Evolutionary conservation across 139 green algal genomes (phyloP).

Genomic region (Micromonas pusilla): DNA sequence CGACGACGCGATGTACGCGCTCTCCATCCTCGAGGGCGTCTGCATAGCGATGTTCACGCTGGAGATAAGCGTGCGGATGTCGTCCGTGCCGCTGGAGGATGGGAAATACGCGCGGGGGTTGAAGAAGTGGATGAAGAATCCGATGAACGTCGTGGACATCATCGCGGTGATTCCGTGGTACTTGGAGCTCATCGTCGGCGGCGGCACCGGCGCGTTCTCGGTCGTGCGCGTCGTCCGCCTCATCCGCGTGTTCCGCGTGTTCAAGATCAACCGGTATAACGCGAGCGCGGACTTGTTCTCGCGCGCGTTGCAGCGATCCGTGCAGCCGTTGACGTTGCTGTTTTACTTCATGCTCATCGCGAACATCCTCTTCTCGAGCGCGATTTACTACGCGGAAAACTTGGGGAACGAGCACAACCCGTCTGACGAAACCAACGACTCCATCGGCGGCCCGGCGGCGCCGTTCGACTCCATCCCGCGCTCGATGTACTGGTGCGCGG

Average conservation of each 20-base stretch:
- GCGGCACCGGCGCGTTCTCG: not conserved
- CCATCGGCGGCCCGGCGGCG: not conserved
- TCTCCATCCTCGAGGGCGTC: slow-evolving; percentile 19
- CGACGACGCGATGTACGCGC: not conserved
- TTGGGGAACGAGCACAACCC: not conserved
- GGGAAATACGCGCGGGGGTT: not conserved
- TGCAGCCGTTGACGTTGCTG: slow-evolving; percentile 28
- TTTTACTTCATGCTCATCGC: slow-evolving; percentile 32
- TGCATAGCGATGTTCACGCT: slow-evolving; percentile 34
- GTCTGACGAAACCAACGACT: not conserved
- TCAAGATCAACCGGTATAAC: slow-evolving; percentile 22
- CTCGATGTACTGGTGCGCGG: slow-evolving; percentile 32
- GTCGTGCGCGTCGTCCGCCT: slow-evolving; percentile 31
- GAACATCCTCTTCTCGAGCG: slow-evolving; percentile 29
- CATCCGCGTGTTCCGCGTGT: slow-evolving; percentile 29
- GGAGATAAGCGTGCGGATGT: slow-evolving; percentile 17
- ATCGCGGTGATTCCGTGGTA: slow-evolving; percentile 35
- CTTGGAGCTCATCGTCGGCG: slow-evolving; percentile 24
- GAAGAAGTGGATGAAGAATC: not conserved
- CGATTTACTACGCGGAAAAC: slow-evolving; percentile 36
- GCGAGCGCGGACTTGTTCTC: slow-evolving; percentile 14
- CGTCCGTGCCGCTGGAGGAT: not conserved
- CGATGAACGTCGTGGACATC: slow-evolving; percentile 35
- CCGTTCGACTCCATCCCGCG: slow-evolving; percentile 36
- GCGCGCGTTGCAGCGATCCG: slow-evolving; percentile 12